Evolutionary conservation across 805 yeast genomes (phyloP), one percentile per base, ranked within the genome.

Genomic region (Metschnikowia kunwiensis): DNA sequence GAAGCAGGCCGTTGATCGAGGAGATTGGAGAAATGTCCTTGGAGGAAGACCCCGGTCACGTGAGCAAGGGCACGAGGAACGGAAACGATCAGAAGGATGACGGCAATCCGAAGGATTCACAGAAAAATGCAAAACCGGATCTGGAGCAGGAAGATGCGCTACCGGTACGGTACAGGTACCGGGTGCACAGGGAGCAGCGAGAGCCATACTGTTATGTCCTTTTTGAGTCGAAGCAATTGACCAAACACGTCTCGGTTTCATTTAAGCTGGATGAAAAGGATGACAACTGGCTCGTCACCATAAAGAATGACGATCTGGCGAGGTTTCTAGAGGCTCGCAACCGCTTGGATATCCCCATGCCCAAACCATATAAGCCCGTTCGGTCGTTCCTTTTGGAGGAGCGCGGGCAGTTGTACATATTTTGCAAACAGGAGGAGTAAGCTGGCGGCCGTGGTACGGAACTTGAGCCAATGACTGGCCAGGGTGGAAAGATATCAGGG

Each of bases 1-100:
- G 34, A 9, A 40, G 48, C 6, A 70, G 59, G 35, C 78, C 77
- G 6, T 49, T 80, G 38, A 80, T 81, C 27, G 71, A 78, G 51
- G 86, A 79, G 42, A 68, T 80, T 10, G 63, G 59, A 14, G 67
- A 55, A 6, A 58, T 61, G 46, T 32, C 39, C 3, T 28, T 48
- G 19, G 38, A 34, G 3, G 36, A 20, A 20, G 28, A 9, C 13
- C 14, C 12, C 10, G n/a, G n/a, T n/a, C n/a, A n/a, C n/a, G n/a
- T n/a, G n/a, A n/a, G n/a, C n/a, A 20, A 18, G n/a, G 18, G 12
- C 14, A 24, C n/a, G 4, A 10, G 13, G 12, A 3, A 12, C 12
- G 15, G 13, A 3, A 20, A 11, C 23, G 10, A 11, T 3, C 23
- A 3, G 2, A 20, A 20, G 7, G 7, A 9, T 26, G 18, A 12